A percentile compares a stretch with the other conserved stretches of the same genome.
Evolutionary conservation across 1,139 yeast species (phyloP).

Genomic region (Trichomonascaceae sp.): DNA sequence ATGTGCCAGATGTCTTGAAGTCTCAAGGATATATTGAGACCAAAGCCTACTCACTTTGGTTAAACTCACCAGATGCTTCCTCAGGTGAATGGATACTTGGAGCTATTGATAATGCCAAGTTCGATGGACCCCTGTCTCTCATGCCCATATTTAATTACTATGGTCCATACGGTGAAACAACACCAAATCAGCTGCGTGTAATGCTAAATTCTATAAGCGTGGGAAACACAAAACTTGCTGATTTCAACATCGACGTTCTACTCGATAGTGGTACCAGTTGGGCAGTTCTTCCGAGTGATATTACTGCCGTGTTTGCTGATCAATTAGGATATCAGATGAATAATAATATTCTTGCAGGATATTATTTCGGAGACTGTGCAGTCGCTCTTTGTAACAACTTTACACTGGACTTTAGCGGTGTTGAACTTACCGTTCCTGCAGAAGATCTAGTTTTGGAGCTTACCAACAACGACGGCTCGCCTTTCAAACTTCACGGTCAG

Average conservation of each 20-base stretch:
- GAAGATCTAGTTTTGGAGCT: constrained; percentile 22
- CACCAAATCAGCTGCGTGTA: constrained; percentile 19
- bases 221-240: constrained; percentile 9
- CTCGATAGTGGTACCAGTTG: constrained; percentile 36
- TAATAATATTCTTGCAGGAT: constrained; percentile 11
- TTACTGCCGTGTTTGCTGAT: constrained; percentile 19
- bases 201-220: constrained; percentile 16
- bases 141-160: constrained; percentile 23
- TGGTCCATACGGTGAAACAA: constrained; percentile 5
- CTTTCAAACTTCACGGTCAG: background rate
- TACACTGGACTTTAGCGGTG: constrained; percentile 28
- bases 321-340: constrained; percentile 22
- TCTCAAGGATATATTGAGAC: constrained; percentile 43
- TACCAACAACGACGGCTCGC: constrained; percentile 15
- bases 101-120: constrained; percentile 52
- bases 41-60: constrained; percentile 49
- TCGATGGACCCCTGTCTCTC: constrained; percentile 35
- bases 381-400: constrained; percentile 8
- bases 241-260: constrained; percentile 18
- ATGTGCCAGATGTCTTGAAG: constrained; percentile 34
- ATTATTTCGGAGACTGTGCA: constrained; percentile 12
- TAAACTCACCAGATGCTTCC: constrained; percentile 37
- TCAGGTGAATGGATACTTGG: constrained; percentile 51
- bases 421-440: constrained; percentile 24
- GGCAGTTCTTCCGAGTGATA: constrained; percentile 26